These are phyloP conservation scores for Cubamyces lactineus DNA, from an alignment of 768 basidiomycete genomes.

Conservation along the genomic window DNA sequence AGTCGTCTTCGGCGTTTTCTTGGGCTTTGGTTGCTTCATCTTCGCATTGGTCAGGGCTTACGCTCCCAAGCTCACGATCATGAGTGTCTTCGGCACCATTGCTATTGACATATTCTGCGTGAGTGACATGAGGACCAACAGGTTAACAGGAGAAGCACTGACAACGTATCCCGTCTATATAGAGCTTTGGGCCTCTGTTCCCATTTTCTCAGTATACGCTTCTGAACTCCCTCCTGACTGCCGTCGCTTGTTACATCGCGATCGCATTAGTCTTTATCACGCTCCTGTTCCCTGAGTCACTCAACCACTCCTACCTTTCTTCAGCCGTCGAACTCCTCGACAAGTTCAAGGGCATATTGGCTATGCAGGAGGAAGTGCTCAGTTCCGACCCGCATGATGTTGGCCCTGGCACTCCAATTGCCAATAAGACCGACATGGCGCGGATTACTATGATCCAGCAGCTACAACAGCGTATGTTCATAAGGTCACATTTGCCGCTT, in stretches of 20 bases:
- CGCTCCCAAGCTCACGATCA: slow-evolving; percentile 47
- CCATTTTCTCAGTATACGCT: slow-evolving; percentile 49
- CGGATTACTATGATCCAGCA: slow-evolving; percentile 31
- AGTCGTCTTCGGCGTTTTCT: slow-evolving; percentile 51
- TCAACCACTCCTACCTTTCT: slow-evolving; percentile 46
- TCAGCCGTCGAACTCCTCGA: slow-evolving; percentile 36
- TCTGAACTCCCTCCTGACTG: slow-evolving; percentile 46
- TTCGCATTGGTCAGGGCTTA: slow-evolving; percentile 51
- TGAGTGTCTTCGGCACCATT: slow-evolving; percentile 52
- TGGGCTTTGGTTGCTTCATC: slow-evolving; percentile 48
- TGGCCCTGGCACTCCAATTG: slow-evolving; percentile 26
- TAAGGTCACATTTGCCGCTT: background rate
- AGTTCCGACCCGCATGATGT: slow-evolving; percentile 27
- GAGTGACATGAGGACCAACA: slow-evolving; percentile 12
- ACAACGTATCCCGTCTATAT: background rate
- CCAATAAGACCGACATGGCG: slow-evolving; percentile 26
- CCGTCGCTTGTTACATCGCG: slow-evolving; percentile 50
- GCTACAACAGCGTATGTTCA: slow-evolving; percentile 35
- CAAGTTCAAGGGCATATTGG: slow-evolving; percentile 35
- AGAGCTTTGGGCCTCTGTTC: slow-evolving; percentile 54
- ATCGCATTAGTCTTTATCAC: slow-evolving; percentile 49
- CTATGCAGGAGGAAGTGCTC: slow-evolving; percentile 40
- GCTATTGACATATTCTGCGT: slow-evolving; percentile 48
- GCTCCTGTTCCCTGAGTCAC: slow-evolving; percentile 56
- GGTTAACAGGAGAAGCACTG: background rate